Conservation (phyloP, 495 filamentous ascomycete genomes). For the Aspergillus mulundensis region DNA sequence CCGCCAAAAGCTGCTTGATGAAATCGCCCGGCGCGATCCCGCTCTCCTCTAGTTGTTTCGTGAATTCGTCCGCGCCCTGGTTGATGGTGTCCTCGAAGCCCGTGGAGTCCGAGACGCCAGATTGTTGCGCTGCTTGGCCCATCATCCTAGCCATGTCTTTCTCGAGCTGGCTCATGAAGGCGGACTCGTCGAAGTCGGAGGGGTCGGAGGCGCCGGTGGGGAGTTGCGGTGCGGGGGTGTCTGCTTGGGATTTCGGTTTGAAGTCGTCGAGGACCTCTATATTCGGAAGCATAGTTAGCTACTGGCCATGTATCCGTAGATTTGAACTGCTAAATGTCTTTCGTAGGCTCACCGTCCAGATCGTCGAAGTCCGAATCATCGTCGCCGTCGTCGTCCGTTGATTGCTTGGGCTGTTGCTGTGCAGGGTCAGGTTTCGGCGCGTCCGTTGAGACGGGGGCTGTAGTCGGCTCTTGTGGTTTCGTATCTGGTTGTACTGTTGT, state of each 20-base stretch:
- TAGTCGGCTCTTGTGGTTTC: background rate
- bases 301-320: background rate
- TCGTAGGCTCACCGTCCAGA: constrained; percentile 63
- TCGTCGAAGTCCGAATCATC: constrained; percentile 75
- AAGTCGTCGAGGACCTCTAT: constrained; percentile 92
- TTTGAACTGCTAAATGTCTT: background rate
- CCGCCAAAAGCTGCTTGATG: constrained; percentile 74
- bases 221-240: constrained; percentile 27
- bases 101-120: constrained; percentile 22
- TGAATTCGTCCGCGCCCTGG: constrained; percentile 52
- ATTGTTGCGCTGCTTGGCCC: constrained; percentile 31
- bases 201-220: constrained; percentile 21
- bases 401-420: background rate
- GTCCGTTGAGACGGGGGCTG: constrained; percentile 7
- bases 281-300: background rate
- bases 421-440: constrained; percentile 1
- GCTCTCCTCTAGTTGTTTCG: constrained; percentile 73
- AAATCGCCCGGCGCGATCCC: constrained; percentile 71
- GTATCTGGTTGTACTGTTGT: background rate
- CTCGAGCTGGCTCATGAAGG: constrained; percentile 76
- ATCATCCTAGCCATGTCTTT: constrained; percentile 82
- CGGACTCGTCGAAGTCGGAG: constrained; percentile 50
- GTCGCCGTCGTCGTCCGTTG: constrained; percentile 24
- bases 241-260: constrained; percentile 36
- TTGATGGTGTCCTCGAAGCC: constrained; percentile 30